These are phyloP conservation scores for Bassia scoparia DNA, from an alignment of 148 eudicot genomes.

Conservation along the genomic window DNA sequence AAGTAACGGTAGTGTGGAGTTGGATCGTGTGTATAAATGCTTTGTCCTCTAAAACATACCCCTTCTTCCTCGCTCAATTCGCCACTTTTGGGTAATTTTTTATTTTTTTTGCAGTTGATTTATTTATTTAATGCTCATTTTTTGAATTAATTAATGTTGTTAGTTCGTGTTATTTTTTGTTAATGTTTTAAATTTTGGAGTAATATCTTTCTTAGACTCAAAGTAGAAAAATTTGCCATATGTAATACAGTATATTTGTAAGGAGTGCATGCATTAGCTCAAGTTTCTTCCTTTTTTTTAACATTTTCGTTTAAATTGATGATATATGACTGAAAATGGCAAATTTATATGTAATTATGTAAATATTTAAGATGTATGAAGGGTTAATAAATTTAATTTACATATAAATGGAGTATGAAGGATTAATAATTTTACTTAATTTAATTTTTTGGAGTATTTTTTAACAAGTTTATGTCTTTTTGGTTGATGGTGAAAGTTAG, in stretches of 20 bases:
- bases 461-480: too few species aligned
- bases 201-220: too few species aligned
- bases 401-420: too few species aligned
- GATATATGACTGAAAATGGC: too few species aligned
- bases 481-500: background rate
- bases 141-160: background rate
- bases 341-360: too few species aligned
- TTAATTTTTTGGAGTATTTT: too few species aligned
- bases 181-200: too few species aligned
- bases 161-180: background rate
- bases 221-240: background rate
- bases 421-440: too few species aligned
- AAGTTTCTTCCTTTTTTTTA: background rate
- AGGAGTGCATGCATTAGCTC: background rate
- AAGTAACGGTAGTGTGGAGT: too few species aligned
- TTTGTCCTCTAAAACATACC: conserved; percentile 71
- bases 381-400: too few species aligned
- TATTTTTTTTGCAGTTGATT: background rate
- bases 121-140: background rate
- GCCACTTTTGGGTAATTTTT: conserved; percentile 84
- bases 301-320: background rate
- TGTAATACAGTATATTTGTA: background rate
- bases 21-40: conserved; percentile 93
- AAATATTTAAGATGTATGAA: too few species aligned
- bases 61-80: conserved; percentile 93